Evolutionary conservation across 257 asterid genomes (phyloP).

Genomic region (Solanum arcanum): DNA sequence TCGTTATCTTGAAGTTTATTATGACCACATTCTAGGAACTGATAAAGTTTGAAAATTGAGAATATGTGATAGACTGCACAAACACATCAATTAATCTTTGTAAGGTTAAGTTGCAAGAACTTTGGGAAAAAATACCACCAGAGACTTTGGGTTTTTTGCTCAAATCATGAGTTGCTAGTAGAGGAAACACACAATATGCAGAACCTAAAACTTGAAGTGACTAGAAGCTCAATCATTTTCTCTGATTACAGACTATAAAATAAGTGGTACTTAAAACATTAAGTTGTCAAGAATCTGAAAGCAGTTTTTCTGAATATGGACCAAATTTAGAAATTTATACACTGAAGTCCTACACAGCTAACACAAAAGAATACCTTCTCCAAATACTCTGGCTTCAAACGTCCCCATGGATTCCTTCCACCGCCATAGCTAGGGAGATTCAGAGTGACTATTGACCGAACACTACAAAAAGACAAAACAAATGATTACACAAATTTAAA

Average conservation of each 20-base stretch:
- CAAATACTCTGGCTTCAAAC: conserved; percentile 64
- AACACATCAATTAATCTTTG: background rate
- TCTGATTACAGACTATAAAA: background rate
- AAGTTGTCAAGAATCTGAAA: background rate
- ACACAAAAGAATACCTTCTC: conserved; percentile 45
- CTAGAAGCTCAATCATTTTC: background rate
- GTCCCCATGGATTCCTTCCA: conserved; percentile 98
- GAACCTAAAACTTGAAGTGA: background rate
- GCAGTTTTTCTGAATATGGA: background rate
- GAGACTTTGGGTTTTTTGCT: background rate
- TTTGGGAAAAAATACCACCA: background rate
- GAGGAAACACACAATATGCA: background rate
- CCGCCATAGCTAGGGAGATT: conserved; percentile 95
- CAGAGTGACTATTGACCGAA: conserved; percentile 83
- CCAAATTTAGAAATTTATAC: background rate
- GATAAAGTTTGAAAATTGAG: background rate
- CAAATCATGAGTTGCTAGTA: background rate
- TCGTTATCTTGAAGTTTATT: background rate
- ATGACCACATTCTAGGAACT: background rate
- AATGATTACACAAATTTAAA: background rate
- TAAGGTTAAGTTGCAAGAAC: background rate
- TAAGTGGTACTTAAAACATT: background rate
- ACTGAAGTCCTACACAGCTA: background rate
- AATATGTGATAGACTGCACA: background rate
- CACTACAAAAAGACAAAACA: conserved; percentile 32